phyloP scores from a whole-genome alignment of 371 early-diverging fungal species.

The Conidiobolus incongruus region DNA sequence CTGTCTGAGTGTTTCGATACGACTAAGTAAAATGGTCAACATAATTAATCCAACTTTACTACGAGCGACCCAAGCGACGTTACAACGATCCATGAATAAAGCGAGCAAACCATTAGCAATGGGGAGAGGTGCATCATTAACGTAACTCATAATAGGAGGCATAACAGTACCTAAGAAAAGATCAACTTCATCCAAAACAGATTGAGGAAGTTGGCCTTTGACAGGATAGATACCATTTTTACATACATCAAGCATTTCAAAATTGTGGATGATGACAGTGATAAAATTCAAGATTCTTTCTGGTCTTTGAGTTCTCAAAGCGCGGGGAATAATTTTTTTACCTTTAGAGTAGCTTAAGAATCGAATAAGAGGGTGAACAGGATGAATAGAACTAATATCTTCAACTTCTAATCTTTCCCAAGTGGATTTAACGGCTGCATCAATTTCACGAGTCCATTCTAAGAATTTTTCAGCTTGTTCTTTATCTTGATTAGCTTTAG shows the following conservation, averaged over 20 bases:
- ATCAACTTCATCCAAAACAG: conserved; percentile 43
- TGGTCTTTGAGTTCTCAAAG: conserved; percentile 42
- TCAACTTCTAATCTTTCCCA: conserved; percentile 6
- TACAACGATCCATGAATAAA: conserved; percentile 67
- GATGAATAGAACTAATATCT: conserved; percentile 6
- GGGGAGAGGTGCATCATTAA: conserved; percentile 59
- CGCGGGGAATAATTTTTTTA: conserved; percentile 63
- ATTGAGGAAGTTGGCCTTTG: conserved; percentile 13
- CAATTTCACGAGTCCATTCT: not conserved
- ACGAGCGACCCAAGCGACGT: conserved; percentile 54
- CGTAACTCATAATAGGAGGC: conserved; percentile 51
- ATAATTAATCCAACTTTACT: conserved; percentile 69
- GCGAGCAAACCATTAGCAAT: conserved; percentile 54
- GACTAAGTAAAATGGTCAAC: conserved; percentile 69
- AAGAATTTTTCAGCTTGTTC: conserved; percentile 11
- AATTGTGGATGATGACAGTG: conserved; percentile 52
- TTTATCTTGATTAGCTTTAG: conserved; percentile 19
- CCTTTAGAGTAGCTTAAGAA: conserved; percentile 34
- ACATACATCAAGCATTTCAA: conserved; percentile 68
- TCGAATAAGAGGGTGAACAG: conserved; percentile 20
- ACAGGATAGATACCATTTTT: conserved; percentile 14
- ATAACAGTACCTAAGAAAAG: conserved; percentile 62
- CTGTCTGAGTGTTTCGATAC: conserved; percentile 71
- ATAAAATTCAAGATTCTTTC: conserved; percentile 57
- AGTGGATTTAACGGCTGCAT: conserved; percentile 6